Conservation (phyloP, 2,329 filamentous ascomycete species). For the Emmonsiellopsis sp. region DNA sequence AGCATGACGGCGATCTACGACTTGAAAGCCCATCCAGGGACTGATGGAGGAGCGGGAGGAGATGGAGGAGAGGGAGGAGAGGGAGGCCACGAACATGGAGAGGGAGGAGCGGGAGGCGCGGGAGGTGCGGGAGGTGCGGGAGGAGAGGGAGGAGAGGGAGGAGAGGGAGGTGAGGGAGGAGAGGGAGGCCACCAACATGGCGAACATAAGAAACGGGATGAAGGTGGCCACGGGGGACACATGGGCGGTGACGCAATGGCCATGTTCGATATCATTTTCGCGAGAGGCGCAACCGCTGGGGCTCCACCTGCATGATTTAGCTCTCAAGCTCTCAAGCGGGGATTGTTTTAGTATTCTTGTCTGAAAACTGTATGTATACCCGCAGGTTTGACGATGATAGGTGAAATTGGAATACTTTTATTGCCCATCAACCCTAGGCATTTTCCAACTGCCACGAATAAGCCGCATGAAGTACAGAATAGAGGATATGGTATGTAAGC, state of each 20-base stretch:
- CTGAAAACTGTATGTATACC: too few species aligned
- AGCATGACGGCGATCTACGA: constrained; percentile 1
- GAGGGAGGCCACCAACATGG: neutral
- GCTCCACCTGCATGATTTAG: neutral
- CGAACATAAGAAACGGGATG: neutral
- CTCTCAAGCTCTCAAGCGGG: too few species aligned
- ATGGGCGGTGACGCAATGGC: constrained; percentile 22
- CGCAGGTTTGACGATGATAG: too few species aligned
- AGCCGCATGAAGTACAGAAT: too few species aligned
- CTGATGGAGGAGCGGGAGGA: constrained; percentile 78
- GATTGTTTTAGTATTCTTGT: too few species aligned
- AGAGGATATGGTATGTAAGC: too few species aligned
- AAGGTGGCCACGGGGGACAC: constrained; percentile 53
- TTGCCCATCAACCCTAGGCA: too few species aligned
- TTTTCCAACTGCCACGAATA: too few species aligned
- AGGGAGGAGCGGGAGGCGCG: constrained; percentile 65
- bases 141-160: too few species aligned
- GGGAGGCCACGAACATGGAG: constrained; percentile 80
- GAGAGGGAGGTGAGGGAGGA: neutral
- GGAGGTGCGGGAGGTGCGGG: constrained; percentile 62
- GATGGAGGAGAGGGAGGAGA: constrained; percentile 74
- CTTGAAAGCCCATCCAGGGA: constrained; percentile 36
- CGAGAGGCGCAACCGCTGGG: neutral
- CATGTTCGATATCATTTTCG: constrained; percentile 1
- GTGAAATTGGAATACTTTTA: too few species aligned